A percentile compares a stretch with the other conserved stretches of the same genome.
Evolutionary conservation across 306 rosid species (phyloP).

Genomic region (Leucaena leucocephala): DNA sequence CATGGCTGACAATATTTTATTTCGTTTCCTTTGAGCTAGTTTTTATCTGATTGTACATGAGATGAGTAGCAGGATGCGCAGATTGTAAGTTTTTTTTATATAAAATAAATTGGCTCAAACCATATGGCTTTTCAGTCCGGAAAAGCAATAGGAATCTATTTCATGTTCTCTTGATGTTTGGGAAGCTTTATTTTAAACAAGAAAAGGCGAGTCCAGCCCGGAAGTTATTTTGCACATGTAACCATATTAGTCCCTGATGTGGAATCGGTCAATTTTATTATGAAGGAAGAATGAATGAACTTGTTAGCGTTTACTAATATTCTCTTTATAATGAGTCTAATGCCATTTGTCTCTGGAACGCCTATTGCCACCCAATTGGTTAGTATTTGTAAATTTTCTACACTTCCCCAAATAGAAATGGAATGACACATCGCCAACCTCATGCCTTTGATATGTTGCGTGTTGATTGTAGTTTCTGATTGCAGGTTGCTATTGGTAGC

Average conservation of each 20-base stretch:
- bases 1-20: constrained; percentile 9
- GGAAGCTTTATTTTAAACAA: neutral
- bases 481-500: constrained; percentile 82
- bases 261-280: neutral
- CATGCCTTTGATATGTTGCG: constrained; percentile 31
- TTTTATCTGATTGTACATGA: neutral
- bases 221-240: neutral
- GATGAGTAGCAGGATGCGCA: constrained; percentile 1
- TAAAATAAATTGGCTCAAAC: neutral
- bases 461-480: constrained; percentile 44
- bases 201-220: neutral
- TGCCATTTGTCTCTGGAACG: constrained; percentile 10
- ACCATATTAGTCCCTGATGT: neutral
- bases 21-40: constrained; percentile 20
- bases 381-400: neutral
- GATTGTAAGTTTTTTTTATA: neutral
- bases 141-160: neutral
- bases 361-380: constrained; percentile 14
- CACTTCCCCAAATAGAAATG: neutral
- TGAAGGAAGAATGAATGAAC: neutral
- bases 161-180: neutral
- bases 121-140: neutral
- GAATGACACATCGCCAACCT: constrained; percentile 1
- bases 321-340: neutral
- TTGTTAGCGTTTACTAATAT: neutral